These are phyloP conservation scores for Adenanthera pavonina DNA, from an alignment of 306 rosid species.

Conservation along the genomic window DNA sequence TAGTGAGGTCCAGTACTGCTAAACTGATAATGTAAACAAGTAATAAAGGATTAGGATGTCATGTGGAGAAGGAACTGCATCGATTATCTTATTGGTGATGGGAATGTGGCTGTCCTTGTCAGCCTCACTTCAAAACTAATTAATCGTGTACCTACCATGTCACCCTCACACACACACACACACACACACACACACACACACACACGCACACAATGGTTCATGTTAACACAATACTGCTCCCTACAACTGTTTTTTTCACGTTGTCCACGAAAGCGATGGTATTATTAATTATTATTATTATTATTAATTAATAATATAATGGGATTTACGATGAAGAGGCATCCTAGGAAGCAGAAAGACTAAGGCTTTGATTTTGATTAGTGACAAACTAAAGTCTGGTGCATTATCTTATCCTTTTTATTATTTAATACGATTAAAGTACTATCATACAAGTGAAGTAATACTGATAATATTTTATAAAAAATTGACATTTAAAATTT, in stretches of 20 bases:
- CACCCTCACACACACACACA: neutral
- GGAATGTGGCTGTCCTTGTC: constrained; percentile 26
- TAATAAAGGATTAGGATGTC: constrained; percentile 14
- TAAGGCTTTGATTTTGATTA: neutral
- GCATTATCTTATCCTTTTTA: neutral
- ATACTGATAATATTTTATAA: neutral
- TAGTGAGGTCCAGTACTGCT: neutral
- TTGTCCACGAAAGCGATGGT: neutral
- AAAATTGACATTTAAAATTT: neutral
- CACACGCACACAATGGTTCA: neutral
- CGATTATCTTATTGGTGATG: neutral
- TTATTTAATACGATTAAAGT: neutral
- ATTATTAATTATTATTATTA: neutral
- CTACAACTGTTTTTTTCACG: neutral
- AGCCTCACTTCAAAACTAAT: neutral
- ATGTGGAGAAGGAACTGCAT: neutral
- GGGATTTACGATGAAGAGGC: neutral
- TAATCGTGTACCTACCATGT: neutral
- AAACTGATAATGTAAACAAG: neutral
- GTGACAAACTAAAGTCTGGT: neutral
- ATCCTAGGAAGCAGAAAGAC: neutral
- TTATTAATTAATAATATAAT: neutral
- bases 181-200: neutral
- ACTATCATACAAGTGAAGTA: neutral
- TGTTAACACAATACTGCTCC: neutral